Conservation (phyloP, 2,329 filamentous ascomycete genomes). For the Aspergillus sp. region DNA sequence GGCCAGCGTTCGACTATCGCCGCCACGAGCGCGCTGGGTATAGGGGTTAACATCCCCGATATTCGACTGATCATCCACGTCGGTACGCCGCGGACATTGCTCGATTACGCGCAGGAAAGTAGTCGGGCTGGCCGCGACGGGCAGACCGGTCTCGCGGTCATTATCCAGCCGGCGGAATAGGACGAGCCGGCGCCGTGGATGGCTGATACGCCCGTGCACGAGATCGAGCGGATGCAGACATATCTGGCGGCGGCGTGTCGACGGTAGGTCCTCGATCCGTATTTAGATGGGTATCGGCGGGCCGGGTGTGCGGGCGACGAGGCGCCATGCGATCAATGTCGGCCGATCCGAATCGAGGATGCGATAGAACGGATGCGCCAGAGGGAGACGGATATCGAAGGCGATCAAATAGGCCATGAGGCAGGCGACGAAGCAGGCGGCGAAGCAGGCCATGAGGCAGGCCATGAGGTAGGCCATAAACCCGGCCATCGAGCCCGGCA, state of each 20-base stretch:
- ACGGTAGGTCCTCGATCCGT: not conserved
- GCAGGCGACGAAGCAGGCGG: too few species aligned
- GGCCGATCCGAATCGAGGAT: not conserved
- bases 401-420: not conserved
- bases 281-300: not conserved
- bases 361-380: not conserved
- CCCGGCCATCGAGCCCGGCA: too few species aligned
- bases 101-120: slow-evolving; percentile 11
- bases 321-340: not conserved
- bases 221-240: not conserved
- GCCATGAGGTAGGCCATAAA: too few species aligned
- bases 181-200: not conserved
- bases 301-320: not conserved
- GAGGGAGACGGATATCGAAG: too few species aligned
- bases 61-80: slow-evolving; percentile 11
- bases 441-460: too few species aligned
- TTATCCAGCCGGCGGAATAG: slow-evolving; percentile 5
- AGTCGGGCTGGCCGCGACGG: slow-evolving; percentile 2
- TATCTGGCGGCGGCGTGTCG: not conserved
- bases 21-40: slow-evolving; percentile 5
- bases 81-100: not conserved
- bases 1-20: not conserved
- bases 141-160: slow-evolving; percentile 2
- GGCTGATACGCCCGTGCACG: not conserved
- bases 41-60: slow-evolving; percentile 12